phyloP scores from a whole-genome alignment of 2,329 filamentous ascomycete species.

The Scytalidium sp. region DNA sequence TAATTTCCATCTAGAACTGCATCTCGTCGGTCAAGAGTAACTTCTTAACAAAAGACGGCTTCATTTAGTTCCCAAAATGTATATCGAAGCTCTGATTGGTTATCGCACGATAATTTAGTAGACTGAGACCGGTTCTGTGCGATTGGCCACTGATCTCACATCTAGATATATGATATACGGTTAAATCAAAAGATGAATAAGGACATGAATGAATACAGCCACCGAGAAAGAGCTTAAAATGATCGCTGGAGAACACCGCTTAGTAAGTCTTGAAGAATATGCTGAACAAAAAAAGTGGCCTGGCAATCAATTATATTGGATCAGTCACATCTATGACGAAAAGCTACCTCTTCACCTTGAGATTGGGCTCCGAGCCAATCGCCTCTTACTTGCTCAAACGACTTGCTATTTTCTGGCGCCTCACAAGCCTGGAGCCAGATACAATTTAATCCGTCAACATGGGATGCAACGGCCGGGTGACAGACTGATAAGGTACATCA shows the following conservation, averaged over 20 bases:
- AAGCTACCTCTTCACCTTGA: background rate
- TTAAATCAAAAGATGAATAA: too few relatives aligned
- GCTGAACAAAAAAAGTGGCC: background rate
- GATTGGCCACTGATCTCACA: too few relatives aligned
- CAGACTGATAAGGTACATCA: background rate
- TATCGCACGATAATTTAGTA: too few relatives aligned
- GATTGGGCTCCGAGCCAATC: background rate
- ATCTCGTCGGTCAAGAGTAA: too few relatives aligned
- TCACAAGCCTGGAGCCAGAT: background rate
- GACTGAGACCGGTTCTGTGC: too few relatives aligned
- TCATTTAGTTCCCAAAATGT: too few relatives aligned
- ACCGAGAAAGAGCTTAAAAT: background rate
- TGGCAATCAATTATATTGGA: background rate
- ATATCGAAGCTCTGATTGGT: too few relatives aligned
- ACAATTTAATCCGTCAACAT: background rate
- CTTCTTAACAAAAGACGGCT: too few relatives aligned
- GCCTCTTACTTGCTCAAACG: background rate
- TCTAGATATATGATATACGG: too few relatives aligned
- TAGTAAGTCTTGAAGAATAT: background rate
- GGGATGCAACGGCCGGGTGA: background rate
- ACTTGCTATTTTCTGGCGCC: background rate
- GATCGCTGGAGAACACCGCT: background rate
- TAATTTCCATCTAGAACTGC: too few relatives aligned
- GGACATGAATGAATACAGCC: slow-evolving; percentile 23
- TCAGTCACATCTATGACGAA: background rate